phyloP scores from a whole-genome alignment of 169 alveolate species.

The Babesia gibsoni region DNA sequence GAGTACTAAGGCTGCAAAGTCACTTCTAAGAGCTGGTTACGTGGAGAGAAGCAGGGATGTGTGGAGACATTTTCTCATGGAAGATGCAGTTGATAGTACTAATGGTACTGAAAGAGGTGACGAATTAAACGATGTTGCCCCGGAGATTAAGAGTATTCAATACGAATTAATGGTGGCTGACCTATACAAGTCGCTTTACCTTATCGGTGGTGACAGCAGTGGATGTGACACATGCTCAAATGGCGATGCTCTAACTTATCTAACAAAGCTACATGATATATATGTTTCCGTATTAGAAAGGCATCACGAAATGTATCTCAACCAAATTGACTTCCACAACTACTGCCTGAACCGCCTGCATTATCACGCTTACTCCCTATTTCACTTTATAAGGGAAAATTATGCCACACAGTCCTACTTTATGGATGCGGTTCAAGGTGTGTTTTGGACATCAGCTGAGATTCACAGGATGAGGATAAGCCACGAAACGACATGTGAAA shows the following conservation, averaged over 20 bases:
- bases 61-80: constrained; percentile 34
- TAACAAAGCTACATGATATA: constrained; percentile 10
- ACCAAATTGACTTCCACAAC: constrained; percentile 57
- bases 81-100: constrained; percentile 1
- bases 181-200: not conserved
- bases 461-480: not conserved
- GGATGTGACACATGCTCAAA: not conserved
- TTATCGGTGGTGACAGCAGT: not conserved
- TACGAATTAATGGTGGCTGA: constrained; percentile 33
- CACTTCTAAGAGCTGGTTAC: constrained; percentile 13
- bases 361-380: constrained; percentile 30
- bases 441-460: constrained; percentile 28
- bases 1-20: constrained; percentile 46
- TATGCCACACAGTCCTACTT: constrained; percentile 24
- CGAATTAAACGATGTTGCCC: constrained; percentile 18
- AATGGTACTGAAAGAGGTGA: not conserved
- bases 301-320: constrained; percentile 20
- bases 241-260: not conserved
- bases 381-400: not conserved
- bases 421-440: constrained; percentile 28
- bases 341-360: constrained; percentile 47
- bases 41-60: constrained; percentile 8
- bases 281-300: constrained; percentile 25
- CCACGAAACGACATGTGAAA: constrained; percentile 2
- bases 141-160: constrained; percentile 37